Evolutionary conservation across 805 yeast genomes (phyloP).

Genomic region (Aciculoconidium aculeatum): DNA sequence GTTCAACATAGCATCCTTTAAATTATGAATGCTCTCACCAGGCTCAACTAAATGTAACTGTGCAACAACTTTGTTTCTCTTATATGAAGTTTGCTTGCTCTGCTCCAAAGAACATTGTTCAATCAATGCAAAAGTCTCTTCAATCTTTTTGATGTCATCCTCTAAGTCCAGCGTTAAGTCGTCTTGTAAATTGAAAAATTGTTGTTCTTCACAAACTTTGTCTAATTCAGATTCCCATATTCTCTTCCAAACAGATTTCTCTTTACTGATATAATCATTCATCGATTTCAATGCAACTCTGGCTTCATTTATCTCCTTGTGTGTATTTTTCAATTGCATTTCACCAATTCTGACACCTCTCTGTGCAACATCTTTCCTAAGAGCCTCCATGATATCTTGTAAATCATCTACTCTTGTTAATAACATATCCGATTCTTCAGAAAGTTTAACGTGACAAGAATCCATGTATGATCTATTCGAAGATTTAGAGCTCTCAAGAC

Average conservation of each 20-base stretch:
- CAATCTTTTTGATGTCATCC: constrained; percentile 75
- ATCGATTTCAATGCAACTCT: constrained; percentile 46
- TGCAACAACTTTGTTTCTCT: constrained; percentile 32
- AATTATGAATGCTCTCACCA: constrained; percentile 49
- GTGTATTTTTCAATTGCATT: constrained; percentile 62
- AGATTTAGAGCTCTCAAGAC: constrained; percentile 31
- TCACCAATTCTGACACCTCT: constrained; percentile 80
- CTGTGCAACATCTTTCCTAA: constrained; percentile 85
- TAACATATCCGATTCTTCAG: constrained; percentile 68
- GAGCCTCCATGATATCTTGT: constrained; percentile 85
- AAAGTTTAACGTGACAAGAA: constrained; percentile 63
- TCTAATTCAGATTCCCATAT: constrained; percentile 91
- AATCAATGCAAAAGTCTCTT: constrained; percentile 76
- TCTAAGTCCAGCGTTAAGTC: constrained; percentile 72
- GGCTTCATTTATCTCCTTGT: constrained; percentile 60
- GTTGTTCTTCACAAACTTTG: constrained; percentile 89
- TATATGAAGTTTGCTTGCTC: constrained; percentile 48
- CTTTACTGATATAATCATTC: constrained; percentile 57
- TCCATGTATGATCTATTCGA: constrained; percentile 62
- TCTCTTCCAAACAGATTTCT: constrained; percentile 80
- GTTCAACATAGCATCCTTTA: constrained; percentile 70
- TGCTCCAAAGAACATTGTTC: constrained; percentile 79
- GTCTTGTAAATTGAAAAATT: constrained; percentile 84
- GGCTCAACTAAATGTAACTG: constrained; percentile 54
- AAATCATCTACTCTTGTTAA: constrained; percentile 82